Base-by-base conservation (phyloP, 1,284 basidiomycete species). In the Apiotrichum sp. region DNA sequence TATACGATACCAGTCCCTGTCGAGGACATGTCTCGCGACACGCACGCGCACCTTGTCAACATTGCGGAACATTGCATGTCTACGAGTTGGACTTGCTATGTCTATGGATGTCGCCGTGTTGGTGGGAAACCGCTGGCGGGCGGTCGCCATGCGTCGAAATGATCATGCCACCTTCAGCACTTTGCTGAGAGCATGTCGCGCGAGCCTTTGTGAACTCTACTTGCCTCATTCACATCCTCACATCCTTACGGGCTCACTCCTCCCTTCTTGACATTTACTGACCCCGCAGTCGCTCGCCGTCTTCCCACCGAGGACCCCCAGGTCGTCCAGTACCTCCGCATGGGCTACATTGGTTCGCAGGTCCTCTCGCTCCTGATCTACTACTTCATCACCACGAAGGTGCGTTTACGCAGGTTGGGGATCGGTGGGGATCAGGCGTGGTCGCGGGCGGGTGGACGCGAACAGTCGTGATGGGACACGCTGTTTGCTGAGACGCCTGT, bases 221-320 rank as follows among this genome's bases (percentile, higher is more conserved):
- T 36, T 11, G 35, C 35, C 35, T 36, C 7, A 11, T 6, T 36
- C 35, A 11, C 35, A 36, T 36, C 11, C 35, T 6, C 35, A 36
- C 11, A 36, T n/a, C n/a, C n/a, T n/a, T n/a, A n/a, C n/a, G n/a
- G n/a, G n/a, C n/a, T n/a, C n/a, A n/a, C n/a, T n/a, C n/a, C n/a
- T n/a, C n/a, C 35, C 35, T 36, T 11, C 11, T 36, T 36, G 35
- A 6, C 7, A 11, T 11, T 36, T 14, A 38, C 33, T 42, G 31
- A 31, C 34, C 4, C 38, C 29, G 4, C 54, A 61, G 59, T 61
- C 32, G 59, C 56, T 31, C 56, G 56, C 40, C 59, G 59, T 33
- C 59, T 61, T 32, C 59, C 59, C 14, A 61, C 59, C 53, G 56
- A 61, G 22, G 53, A 61, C 56, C 56, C 56, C 45, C 43, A 56